Percentiles rank a stretch among this genome's conserved stretches.
Evolutionary conservation across 495 filamentous ascomycete species (phyloP).

Genomic region (Neurospora cerealis): DNA sequence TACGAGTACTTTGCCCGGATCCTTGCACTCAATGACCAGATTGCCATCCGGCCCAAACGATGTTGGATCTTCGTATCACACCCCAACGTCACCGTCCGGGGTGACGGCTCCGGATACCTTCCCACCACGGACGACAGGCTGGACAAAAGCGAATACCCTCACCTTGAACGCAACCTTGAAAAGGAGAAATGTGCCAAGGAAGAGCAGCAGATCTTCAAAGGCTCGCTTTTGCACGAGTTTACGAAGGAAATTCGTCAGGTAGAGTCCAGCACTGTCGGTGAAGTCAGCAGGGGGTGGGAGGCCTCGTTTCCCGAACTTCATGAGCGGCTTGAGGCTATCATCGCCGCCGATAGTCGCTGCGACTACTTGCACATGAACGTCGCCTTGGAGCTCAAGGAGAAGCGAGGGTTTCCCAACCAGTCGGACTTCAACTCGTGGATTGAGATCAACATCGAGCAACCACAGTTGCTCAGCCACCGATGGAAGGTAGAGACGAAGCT

Average conservation of each 20-base stretch:
- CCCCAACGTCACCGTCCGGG: conserved; percentile 27
- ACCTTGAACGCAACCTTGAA: conserved; percentile 33
- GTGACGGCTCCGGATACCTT: conserved; percentile 21
- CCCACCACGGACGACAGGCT: conserved; percentile 25
- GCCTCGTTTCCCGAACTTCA: conserved; percentile 33
- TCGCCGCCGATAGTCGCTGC: conserved; percentile 30
- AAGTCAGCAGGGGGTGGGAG: conserved; percentile 32
- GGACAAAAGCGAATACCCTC: conserved; percentile 32
- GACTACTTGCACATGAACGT: conserved; percentile 45
- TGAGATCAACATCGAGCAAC: conserved; percentile 37
- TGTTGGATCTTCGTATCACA: conserved; percentile 38
- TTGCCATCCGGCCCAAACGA: conserved; percentile 31
- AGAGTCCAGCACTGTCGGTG: conserved; percentile 31
- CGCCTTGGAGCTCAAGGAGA: conserved; percentile 34
- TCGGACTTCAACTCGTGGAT: conserved; percentile 40
- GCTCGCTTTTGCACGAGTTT: conserved; percentile 37
- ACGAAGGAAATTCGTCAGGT: conserved; percentile 31
- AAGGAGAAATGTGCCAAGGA: conserved; percentile 26
- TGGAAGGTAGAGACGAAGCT: conserved; percentile 41
- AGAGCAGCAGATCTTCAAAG: conserved; percentile 23
- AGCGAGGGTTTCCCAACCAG: conserved; percentile 33
- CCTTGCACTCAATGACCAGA: conserved; percentile 28
- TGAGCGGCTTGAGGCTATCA: conserved; percentile 27
- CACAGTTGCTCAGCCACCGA: conserved; percentile 31
- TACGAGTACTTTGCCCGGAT: conserved; percentile 40